Evolutionary conservation across 1,284 basidiomycete species (phyloP).

Genomic region (Bjerkandera adusta): DNA sequence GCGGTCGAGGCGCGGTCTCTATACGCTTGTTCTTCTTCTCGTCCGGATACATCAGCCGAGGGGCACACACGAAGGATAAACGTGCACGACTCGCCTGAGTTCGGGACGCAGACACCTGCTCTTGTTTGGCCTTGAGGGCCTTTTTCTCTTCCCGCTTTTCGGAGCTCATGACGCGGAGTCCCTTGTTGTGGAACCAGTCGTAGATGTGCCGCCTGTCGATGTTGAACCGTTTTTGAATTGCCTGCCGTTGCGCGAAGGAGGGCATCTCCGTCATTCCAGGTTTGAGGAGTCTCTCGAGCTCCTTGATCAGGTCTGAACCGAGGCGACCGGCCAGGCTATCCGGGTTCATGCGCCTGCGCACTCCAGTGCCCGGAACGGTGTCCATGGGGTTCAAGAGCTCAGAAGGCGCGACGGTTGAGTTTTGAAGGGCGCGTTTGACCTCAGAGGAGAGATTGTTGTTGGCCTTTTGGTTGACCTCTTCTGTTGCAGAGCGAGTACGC

Average conservation of each 20-base stretch:
- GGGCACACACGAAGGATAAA: background rate
- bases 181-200: slow-evolving; percentile 68
- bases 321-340: slow-evolving; percentile 60
- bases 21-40: background rate
- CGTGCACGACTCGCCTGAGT: slow-evolving; percentile 17
- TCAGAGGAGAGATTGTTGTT: background rate
- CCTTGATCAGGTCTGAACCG: slow-evolving; percentile 60
- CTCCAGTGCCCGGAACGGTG: slow-evolving; percentile 10
- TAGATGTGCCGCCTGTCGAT: slow-evolving; percentile 73
- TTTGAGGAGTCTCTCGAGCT: slow-evolving; percentile 62
- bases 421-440: background rate
- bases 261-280: slow-evolving; percentile 73
- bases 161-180: slow-evolving; percentile 57
- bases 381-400: too few species aligned
- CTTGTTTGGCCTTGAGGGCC: slow-evolving; percentile 22
- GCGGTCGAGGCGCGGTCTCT: background rate
- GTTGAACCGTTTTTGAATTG: slow-evolving; percentile 62
- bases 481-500: slow-evolving; percentile 2
- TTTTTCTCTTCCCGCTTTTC: slow-evolving; percentile 53
- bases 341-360: slow-evolving; percentile 36
- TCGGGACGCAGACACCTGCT: slow-evolving; percentile 19
- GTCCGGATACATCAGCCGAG: background rate
- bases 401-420: too few species aligned
- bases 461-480: background rate
- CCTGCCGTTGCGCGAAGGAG: slow-evolving; percentile 62